Base-by-base conservation (phyloP, 2,329 filamentous ascomycete species). In the Aspergillus arachidicola region DNA sequence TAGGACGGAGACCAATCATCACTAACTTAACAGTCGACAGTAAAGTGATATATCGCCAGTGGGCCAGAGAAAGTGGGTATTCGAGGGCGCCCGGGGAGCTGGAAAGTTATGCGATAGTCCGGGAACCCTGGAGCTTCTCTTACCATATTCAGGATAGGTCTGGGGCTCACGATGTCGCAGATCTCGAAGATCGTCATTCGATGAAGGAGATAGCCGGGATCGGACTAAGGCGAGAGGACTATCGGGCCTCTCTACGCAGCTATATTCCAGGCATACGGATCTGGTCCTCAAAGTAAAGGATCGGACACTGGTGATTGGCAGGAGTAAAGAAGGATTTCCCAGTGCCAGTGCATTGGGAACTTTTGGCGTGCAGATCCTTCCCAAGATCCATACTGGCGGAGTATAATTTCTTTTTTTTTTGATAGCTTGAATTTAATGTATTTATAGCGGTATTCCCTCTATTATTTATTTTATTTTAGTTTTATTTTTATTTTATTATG, bases 291-390 rank as follows among this genome's bases (percentile, higher is more conserved):
- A 23, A 38, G 32, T 41, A 36, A 55, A 36, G n/a, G 19, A 65
- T 63, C 61, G 41, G 38, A 38, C 26, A 28, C 9, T 16, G 46
- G 43, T 48, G 55, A 61, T 59, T 62, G 58, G 64, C n/a, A 28
- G 36, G 57, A 57, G 57, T 57, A 50, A 50, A 45, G 56, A 62
- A 48, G 53, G 51, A 55, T 38, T 54, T 55, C 21, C 50, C 61
- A 51, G 57, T 34, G 43, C 59, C 38, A 54, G 32, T 45, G 58
- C 53, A 54, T 61, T 60, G 60, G 63, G 59, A 53, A 57, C 50
- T 57, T 62, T 58, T 63, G 64, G 62, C 64, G 55, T 66, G 65
- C 58, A 64, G 65, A 67, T 67, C 65, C 10, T 57, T 59, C 56
- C 56, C 56, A 62, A 55, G 51, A 55, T 55, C 51, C 51, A 55